These are phyloP conservation scores for Chaetothyriales sp. DNA, from an alignment of 2,329 filamentous ascomycete species.

Conservation along the genomic window DNA sequence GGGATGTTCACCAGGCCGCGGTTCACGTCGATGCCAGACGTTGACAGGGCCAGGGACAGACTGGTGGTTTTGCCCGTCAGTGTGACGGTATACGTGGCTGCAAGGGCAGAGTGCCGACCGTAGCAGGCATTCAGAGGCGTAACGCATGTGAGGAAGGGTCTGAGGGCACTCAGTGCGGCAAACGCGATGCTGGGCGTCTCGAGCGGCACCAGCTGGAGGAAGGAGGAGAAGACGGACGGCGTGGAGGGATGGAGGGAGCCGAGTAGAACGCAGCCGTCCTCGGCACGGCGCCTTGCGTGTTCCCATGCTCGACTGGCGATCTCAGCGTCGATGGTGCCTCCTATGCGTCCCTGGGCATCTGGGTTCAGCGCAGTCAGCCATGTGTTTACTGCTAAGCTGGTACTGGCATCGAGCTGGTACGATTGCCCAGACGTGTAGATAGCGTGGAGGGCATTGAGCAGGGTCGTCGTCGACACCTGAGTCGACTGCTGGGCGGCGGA, in stretches of 20 bases:
- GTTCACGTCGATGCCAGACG: constrained; percentile 71
- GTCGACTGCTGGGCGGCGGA: constrained; percentile 50
- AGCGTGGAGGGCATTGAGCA: constrained; percentile 83
- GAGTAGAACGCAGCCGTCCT: constrained; percentile 84
- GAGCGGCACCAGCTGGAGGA: constrained; percentile 66
- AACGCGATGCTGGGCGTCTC: constrained; percentile 60
- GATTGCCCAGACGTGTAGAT: constrained; percentile 68
- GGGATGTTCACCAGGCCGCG: constrained; percentile 71
- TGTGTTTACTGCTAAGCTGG: constrained; percentile 85
- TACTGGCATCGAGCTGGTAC: constrained; percentile 77
- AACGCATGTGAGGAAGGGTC: constrained; percentile 73
- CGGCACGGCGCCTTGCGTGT: constrained; percentile 81
- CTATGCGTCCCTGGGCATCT: constrained; percentile 51
- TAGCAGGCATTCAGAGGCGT: constrained; percentile 81
- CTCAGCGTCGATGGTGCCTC: constrained; percentile 65
- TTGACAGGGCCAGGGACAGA: constrained; percentile 62
- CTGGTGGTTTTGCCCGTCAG: constrained; percentile 64
- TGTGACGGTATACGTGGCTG: constrained; percentile 66
- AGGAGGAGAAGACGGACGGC: constrained; percentile 68
- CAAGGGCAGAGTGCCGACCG: constrained; percentile 64
- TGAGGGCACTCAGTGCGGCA: constrained; percentile 64
- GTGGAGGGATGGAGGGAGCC: constrained; percentile 79
- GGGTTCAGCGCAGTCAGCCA: constrained; percentile 71
- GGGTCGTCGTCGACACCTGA: constrained; percentile 81
- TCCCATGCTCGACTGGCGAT: constrained; percentile 81